A percentile compares a stretch with the other conserved stretches of the same genome.
Evolutionary conservation across 495 filamentous ascomycete genomes (phyloP).

Genomic region (Bacidia rubella): DNA sequence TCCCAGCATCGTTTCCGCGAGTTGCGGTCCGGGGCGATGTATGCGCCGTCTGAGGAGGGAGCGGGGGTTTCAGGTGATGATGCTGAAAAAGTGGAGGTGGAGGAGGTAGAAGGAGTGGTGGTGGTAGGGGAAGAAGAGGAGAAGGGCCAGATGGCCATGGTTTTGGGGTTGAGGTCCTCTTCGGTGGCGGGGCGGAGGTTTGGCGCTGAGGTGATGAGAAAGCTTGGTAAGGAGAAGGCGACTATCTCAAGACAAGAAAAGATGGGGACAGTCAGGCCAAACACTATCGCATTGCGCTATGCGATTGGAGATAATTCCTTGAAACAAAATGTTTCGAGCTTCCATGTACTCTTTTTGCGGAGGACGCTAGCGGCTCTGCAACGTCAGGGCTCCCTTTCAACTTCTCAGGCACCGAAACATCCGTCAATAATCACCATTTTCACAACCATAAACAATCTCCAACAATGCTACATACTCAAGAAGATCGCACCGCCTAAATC

Average conservation of each 20-base stretch:
- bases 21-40: constrained; percentile 60
- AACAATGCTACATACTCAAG: too few species aligned
- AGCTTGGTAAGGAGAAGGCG: too few species aligned
- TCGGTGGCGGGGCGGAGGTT: background rate
- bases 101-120: constrained; percentile 24
- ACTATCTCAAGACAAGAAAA: too few species aligned
- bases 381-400: background rate
- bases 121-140: background rate
- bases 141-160: background rate
- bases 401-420: background rate
- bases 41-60: constrained; percentile 40
- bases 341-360: background rate
- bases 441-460: background rate
- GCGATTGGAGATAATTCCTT: too few species aligned
- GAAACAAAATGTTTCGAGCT: background rate
- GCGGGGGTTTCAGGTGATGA: constrained; percentile 15
- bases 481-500: background rate
- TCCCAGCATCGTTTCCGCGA: constrained; percentile 77
- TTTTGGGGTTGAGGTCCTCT: background rate
- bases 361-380: background rate
- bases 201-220: too few species aligned
- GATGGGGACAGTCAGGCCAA: too few species aligned
- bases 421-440: too few species aligned
- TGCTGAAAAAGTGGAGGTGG: constrained; percentile 15
- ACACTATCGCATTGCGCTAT: too few species aligned